Conservation (phyloP, 2,329 filamentous ascomycete species). For the Fusarium coffeatum region DNA sequence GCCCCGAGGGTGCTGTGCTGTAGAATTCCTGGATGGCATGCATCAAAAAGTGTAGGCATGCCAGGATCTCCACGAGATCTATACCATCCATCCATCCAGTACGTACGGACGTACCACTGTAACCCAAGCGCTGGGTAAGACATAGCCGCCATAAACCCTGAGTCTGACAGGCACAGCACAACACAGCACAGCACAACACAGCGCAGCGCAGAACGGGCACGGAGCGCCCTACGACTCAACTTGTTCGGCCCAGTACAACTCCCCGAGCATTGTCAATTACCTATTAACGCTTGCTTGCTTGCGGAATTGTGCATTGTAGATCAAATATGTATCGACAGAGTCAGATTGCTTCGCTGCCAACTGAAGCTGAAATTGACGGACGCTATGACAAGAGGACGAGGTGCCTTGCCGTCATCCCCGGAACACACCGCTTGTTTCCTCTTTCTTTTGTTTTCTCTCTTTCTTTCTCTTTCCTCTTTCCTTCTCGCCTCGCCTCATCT, state of each 20-base stretch:
- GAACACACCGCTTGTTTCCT: slow-evolving; percentile 37
- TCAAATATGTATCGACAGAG: slow-evolving; percentile 5
- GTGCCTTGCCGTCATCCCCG: slow-evolving; percentile 23
- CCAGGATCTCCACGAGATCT: slow-evolving; percentile 45
- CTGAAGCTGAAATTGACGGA: slow-evolving; percentile 32
- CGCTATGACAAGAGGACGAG: slow-evolving; percentile 21
- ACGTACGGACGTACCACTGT: neutral
- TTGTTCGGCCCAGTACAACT: slow-evolving; percentile 1
- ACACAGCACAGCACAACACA: neutral
- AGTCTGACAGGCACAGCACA: slow-evolving; percentile 23
- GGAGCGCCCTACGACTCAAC: slow-evolving; percentile 6
- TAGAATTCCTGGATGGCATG: slow-evolving; percentile 39
- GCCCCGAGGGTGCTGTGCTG: slow-evolving; percentile 12
- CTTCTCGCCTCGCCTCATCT: slow-evolving; percentile 8
- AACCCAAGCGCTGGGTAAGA: slow-evolving; percentile 29
- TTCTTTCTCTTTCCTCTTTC: slow-evolving; percentile 10
- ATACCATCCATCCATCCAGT: slow-evolving; percentile 13
- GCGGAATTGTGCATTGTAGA: neutral
- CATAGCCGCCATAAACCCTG: neutral
- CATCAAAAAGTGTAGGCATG: slow-evolving; percentile 37
- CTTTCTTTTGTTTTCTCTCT: slow-evolving; percentile 20
- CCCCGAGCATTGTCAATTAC: neutral
- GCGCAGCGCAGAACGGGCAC: neutral
- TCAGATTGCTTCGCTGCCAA: neutral
- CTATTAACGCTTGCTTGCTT: neutral